Evolutionary conservation across 2,329 filamentous ascomycete species (phyloP), one percentile per base, ranked within the genome.

Genomic region (Scedosporium minutisporum): DNA sequence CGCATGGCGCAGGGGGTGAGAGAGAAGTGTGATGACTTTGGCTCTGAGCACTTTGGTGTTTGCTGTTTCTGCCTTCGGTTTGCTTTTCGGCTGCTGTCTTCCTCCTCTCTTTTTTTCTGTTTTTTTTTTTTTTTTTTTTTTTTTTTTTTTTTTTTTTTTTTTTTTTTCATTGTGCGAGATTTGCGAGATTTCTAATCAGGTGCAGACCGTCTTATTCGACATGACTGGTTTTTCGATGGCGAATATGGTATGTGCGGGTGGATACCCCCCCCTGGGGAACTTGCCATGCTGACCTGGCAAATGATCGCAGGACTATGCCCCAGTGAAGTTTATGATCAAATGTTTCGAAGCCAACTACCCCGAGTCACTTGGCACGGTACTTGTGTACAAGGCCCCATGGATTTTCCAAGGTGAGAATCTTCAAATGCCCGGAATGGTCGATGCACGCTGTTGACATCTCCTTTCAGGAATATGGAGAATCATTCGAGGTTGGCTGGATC

Each of bases 261-360:
- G 16, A 4, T 44, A 23, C 18, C 21, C 59, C 33, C 57, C 16
- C 6, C 53, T 7, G 44, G 2, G 10, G 33, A 38, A 38, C 33
- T 38, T 38, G 33, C 33, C 33, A 38, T 12, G 33, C 33, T 38
- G 33, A 38, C 33, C 10, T 3, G 33, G 33, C 10, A 38, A 12
- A 38, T 38, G 2, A 14, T 9, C 12, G 12, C 63, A 88, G 86
- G 95, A 99, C 74, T 97, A 97, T 73, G 85, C 90, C 0, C 93
- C 95, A 1, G 91, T 99, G 63, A 99, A 96, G 71, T 99, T 97
- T 77, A 97, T 99, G 89, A 97, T 99, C 75, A 96, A 96, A 75
- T 96, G 93, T 74, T 99, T 99, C 71, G 95, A 99, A 77, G 95
- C 95, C 64, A 97, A 99, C 73, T 99, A 97, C 69, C 95, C 95